Evolutionary conservation across 116 monocot species (phyloP), one percentile per base, ranked within the genome.

Genomic region (Posidonia oceanica): DNA sequence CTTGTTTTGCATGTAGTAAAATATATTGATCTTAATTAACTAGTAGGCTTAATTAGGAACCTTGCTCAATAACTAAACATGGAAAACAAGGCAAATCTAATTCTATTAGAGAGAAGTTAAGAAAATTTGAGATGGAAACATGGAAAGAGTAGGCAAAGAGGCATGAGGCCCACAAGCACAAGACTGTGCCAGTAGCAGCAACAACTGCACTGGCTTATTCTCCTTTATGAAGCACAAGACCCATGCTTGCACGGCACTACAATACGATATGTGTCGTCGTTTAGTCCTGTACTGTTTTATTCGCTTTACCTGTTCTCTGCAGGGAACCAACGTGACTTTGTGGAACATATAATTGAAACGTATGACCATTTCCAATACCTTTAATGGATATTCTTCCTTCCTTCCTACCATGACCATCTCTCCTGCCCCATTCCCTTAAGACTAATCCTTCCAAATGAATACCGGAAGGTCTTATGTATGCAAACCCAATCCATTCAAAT

Each of bases 321-420:
- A 39, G 64, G 5, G 40, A 64, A 64, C 18, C 17, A 16, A 41
- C 38, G 2, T 40, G 18, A 14, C n/a, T 40, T 40, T 65, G 14
- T 42, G n/a, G 65, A 42, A 65, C 1, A 29, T 29, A 29, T 65
- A 65, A 65, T 65, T 42, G 65, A 65, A 65, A 65, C 42, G 42
- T 41, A 65, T 65, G 40, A 18, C 42, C 20, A 15, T 40, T 65
- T 65, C 65, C 42, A 65, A 14, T 39, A n/a, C 65, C 65, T 18
- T 65, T 10, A 42, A 4, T 42, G 42, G 42, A 42, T 42, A 8
- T 42, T 42, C 42, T 12, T 48, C n/a, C 42, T 40, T 65, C 18
- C 29, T 60, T 15, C 41, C 39, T 17, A 1, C 44, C 4, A 44
- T 29, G 29, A 63, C 63, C 11, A 29, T 37, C 22, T 38, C 38